Percentiles rank a stretch among this genome's conserved stretches.
Conservation (phyloP, 768 basidiomycete genomes). For the Mycena floridula region DNA sequence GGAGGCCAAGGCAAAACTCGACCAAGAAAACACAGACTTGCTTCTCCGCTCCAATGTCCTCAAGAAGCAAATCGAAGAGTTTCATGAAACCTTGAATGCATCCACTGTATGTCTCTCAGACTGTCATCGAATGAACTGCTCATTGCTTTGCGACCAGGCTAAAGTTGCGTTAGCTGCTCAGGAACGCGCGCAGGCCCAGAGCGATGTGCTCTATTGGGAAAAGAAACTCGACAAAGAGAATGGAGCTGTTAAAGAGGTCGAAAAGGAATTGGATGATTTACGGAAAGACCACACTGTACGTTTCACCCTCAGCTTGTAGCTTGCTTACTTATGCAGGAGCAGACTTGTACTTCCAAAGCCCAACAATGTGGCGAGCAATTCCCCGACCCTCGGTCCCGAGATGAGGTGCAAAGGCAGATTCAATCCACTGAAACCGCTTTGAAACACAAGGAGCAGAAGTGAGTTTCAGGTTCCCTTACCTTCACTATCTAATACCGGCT, state of each 20-base stretch:
- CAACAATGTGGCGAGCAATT: no score
- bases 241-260: slow-evolving; percentile 28
- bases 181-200: slow-evolving; percentile 45
- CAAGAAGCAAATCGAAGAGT: slow-evolving; percentile 31
- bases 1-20: slow-evolving; percentile 38
- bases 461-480: no score
- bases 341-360: no score
- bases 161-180: slow-evolving; percentile 44
- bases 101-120: slow-evolving; percentile 35
- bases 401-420: no score
- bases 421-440: no score
- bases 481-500: no score
- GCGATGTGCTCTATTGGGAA: slow-evolving; percentile 37
- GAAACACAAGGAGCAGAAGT: no score
- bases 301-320: no score
- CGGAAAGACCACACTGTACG: slow-evolving; percentile 59
- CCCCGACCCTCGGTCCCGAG: no score
- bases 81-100: slow-evolving; percentile 34
- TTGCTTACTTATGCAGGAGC: no score
- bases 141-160: slow-evolving; percentile 31
- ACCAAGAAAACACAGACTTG: slow-evolving; percentile 37
- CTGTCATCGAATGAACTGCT: slow-evolving; percentile 1
- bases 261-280: slow-evolving; percentile 44
- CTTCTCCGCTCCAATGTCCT: slow-evolving; percentile 27
- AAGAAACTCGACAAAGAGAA: slow-evolving; percentile 49